Conservation (phyloP, 441 rosid genomes). For the Viola pubescens region DNA sequence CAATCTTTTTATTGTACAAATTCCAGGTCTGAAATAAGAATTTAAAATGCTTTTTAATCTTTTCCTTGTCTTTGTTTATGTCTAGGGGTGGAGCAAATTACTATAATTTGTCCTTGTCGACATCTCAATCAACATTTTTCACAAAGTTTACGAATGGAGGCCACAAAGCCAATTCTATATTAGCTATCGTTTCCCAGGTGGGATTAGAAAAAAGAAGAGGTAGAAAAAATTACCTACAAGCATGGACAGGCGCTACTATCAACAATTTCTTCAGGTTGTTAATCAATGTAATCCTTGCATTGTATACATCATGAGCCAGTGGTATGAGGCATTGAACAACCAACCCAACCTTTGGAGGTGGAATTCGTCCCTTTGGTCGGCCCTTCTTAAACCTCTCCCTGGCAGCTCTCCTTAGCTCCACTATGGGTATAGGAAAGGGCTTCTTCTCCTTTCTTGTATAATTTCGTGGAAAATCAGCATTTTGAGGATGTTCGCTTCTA, state of each 20-base stretch:
- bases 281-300: conserved; percentile 59
- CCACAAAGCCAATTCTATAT: too few relatives aligned
- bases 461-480: conserved; percentile 67
- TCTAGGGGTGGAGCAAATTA: too few relatives aligned
- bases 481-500: conserved; percentile 62
- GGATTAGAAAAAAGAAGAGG: not conserved
- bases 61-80: not conserved
- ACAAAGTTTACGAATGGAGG: too few relatives aligned
- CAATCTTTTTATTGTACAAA: too few relatives aligned
- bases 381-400: conserved; percentile 76
- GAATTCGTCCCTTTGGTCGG: conserved; percentile 46
- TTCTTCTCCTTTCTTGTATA: conserved; percentile 82
- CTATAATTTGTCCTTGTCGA: too few relatives aligned
- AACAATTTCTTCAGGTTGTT: conserved; percentile 74
- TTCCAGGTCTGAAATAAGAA: too few relatives aligned
- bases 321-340: conserved; percentile 60
- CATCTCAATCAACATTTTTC: too few relatives aligned
- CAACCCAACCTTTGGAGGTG: conserved; percentile 79
- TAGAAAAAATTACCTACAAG: conserved; percentile 61
- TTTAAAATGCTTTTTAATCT: not conserved
- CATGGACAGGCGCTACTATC: conserved; percentile 79
- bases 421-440: conserved; percentile 71
- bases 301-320: conserved; percentile 60
- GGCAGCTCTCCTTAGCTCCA: conserved; percentile 84
- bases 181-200: too few relatives aligned